Conservation (phyloP, 2,329 filamentous ascomycete genomes). For the Cercospora citrullina region DNA sequence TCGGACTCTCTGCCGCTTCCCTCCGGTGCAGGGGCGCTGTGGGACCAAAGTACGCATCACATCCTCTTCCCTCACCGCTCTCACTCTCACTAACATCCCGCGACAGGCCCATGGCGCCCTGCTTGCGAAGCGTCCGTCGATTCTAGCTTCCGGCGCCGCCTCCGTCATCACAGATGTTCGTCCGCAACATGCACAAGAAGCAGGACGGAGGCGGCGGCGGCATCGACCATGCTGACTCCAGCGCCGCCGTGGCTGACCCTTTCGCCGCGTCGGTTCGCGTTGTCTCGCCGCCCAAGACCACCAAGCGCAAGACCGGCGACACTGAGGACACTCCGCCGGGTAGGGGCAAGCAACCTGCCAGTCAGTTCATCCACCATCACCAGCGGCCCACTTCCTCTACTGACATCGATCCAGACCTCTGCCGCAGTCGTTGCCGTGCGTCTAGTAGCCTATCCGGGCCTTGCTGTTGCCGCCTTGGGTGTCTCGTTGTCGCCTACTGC, state of each 20-base stretch:
- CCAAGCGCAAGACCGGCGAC: too few relatives aligned
- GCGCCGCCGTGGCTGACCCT: neutral
- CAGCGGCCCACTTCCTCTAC: neutral
- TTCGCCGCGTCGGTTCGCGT: too few relatives aligned
- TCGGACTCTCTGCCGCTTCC: neutral
- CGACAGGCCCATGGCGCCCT: neutral
- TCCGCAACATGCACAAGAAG: neutral
- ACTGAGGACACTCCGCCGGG: neutral
- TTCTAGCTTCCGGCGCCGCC: neutral
- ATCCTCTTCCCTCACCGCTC: neutral
- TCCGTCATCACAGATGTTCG: neutral
- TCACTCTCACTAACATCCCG: neutral
- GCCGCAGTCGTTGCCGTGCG: conserved; percentile 16
- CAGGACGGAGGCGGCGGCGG: neutral
- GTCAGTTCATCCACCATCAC: conserved; percentile 2
- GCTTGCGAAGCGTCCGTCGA: neutral
- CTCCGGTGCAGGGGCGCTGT: neutral
- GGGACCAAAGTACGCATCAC: neutral
- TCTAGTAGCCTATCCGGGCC: conserved; percentile 12
- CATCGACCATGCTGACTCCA: neutral
- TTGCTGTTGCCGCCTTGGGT: conserved; percentile 18
- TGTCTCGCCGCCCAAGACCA: too few relatives aligned
- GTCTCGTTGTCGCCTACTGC: conserved; percentile 17
- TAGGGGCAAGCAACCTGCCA: neutral
- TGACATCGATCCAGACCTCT: conserved; percentile 16